Evolutionary conservation across 1,139 yeast genomes (phyloP), one percentile per base, ranked within the genome.

Genomic region (Hyphopichia fennica): DNA sequence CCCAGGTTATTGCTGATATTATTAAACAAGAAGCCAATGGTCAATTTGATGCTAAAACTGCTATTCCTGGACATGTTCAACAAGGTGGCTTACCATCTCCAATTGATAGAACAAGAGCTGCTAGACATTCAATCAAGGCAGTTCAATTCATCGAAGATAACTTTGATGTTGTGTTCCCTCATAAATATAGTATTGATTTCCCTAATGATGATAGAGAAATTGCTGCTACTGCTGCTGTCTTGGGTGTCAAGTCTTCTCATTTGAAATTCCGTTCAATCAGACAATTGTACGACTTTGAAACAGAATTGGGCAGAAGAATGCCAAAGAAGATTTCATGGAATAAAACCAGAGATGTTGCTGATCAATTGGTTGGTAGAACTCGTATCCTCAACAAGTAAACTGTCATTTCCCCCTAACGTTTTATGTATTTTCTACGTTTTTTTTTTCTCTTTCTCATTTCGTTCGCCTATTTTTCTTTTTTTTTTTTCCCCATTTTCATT

Each of bases 1-100:
- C n/a, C n/a, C n/a, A n/a, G n/a, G 76, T 87, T 47, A 76, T 93
- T 54, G 90, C 96, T 25, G 84, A 87, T 45, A 88, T 93, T 49
- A 82, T 91, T 55, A 81, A 82, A 51, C 85, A 86, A 50, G 93
- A 89, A 55, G 81, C 90, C 34, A 71, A 78, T 40, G 85, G 87
- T 40, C 75, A 77, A 48, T 93, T 90, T 59, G 97, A 91, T 57
- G 87, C 95, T 16, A 85, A 96, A 65, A 90, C 96, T 4, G 99
- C 99, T 14, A 84, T 91, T 42, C 99, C 99, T 11, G 99, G 99
- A 23, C 99, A 93, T 60, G 95, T 90, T 41, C 99, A 93, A 73
- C 99, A 93, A 67, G 99, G 99, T 64, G 96, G 95, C 45, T 80
- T 83, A 41, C 99, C 99, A 33, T 87, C 97, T 3, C 89, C 98